A percentile compares a stretch with the other conserved stretches of the same genome.
Conservation (phyloP, 441 rosid species). For the Breynia disticha region DNA sequence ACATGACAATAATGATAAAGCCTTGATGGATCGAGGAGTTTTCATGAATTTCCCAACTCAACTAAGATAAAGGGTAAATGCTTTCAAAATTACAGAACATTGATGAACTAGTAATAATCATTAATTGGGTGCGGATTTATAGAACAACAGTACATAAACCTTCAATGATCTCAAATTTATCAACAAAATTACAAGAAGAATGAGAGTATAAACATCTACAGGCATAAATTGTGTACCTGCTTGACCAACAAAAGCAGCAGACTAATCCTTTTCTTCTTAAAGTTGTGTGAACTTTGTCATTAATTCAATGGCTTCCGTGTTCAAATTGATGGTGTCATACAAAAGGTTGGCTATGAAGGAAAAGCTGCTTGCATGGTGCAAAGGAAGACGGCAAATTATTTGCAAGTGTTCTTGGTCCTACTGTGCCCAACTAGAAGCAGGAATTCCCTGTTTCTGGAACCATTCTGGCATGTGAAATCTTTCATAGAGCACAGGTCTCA, state of each 20-base stretch:
- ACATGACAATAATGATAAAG: no score
- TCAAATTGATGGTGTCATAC: slow-evolving; percentile 21
- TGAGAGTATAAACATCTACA: slow-evolving; percentile 18
- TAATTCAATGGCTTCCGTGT: slow-evolving; percentile 13
- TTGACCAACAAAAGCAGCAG: slow-evolving; percentile 19
- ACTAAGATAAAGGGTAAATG: no score
- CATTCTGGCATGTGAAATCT: slow-evolving; percentile 88
- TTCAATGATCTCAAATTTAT: slow-evolving; percentile 15
- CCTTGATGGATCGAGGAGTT: no score
- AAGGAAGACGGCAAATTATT: slow-evolving; percentile 4
- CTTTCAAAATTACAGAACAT: no score
- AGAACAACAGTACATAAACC: slow-evolving; percentile 8
- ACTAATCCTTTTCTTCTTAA: slow-evolving; percentile 1
- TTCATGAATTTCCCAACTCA: no score
- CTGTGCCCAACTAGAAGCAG: slow-evolving; percentile 40
- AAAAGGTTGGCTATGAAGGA: slow-evolving; percentile 18
- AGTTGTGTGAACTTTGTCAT: slow-evolving; percentile 5
- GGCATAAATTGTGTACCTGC: slow-evolving; percentile 17
- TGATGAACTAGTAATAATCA: slow-evolving; percentile 1
- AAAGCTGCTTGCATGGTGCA: slow-evolving; percentile 12
- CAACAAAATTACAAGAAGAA: slow-evolving; percentile 22
- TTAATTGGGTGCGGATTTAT: slow-evolving; percentile 16
- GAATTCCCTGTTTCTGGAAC: slow-evolving; percentile 91
- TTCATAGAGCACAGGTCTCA: slow-evolving; percentile 58
- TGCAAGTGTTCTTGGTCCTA: slow-evolving; percentile 7